phyloP scores from a whole-genome alignment of 768 basidiomycete species.

The Atractiella rhizophila region DNA sequence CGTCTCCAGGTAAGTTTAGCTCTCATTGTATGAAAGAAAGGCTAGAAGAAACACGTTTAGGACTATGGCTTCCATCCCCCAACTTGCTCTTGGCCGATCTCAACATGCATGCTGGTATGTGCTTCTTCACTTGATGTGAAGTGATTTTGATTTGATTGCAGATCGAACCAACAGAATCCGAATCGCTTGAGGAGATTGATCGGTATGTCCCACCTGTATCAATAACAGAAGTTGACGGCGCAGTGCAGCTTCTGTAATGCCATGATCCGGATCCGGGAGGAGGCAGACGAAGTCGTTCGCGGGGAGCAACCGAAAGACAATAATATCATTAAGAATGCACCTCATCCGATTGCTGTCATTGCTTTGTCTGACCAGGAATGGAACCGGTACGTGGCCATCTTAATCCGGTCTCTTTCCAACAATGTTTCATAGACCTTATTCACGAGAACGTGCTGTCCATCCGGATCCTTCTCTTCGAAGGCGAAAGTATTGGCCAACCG shows the following conservation, averaged over 20 bases:
- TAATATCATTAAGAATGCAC: constrained; percentile 80
- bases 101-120: constrained; percentile 51
- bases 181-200: constrained; percentile 77
- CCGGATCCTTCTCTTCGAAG: constrained; percentile 56
- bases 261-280: constrained; percentile 83
- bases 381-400: constrained; percentile 37
- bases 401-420: constrained; percentile 1
- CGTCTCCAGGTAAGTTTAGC: constrained; percentile 43
- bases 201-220: constrained; percentile 26
- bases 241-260: constrained; percentile 73
- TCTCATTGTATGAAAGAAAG: background rate
- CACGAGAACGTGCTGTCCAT: constrained; percentile 70
- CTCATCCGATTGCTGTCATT: constrained; percentile 59
- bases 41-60: constrained; percentile 21
- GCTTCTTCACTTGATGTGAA: background rate
- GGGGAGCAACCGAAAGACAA: constrained; percentile 76
- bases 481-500: constrained; percentile 91
- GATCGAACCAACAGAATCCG: constrained; percentile 92
- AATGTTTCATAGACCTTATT: constrained; percentile 40
- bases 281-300: constrained; percentile 60
- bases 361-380: constrained; percentile 50
- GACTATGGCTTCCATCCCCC: constrained; percentile 90
- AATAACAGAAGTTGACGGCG: too few species aligned
- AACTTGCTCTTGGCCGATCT: constrained; percentile 93
- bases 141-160: constrained; percentile 18